Base-by-base conservation (phyloP, 495 filamentous ascomycete genomes). In the Chlorociboria aeruginascens region DNA sequence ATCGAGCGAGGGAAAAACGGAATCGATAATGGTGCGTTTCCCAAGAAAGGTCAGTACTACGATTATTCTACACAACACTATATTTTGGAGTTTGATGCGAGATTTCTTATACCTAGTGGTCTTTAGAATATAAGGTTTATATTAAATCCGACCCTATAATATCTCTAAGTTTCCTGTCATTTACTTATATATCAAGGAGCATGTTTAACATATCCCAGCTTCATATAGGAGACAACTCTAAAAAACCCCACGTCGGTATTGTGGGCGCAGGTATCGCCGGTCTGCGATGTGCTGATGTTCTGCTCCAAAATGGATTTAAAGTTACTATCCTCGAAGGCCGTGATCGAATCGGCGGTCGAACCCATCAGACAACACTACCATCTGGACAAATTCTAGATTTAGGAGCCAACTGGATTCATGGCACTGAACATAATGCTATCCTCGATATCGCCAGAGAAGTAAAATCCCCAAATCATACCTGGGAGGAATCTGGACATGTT, bases 341-440 rank as follows among this genome's bases (percentile, higher is more conserved):
- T 46, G 69, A 89, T 65, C 74, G 92, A 29, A 63, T 94, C 46
- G 92, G 92, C 8, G 92, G 92, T 7, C 75, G 90, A 48, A 77
- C 94, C 64, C 65, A 66, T 40, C 74, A 77, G 53, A 57, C 64
- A 34, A 58, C 48, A n/a, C 58, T 76, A 0, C 63, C 70, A 3
- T 67, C 67, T 16, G 71, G 67, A 7, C 68, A 73, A 13, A 49
- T 70, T n/a, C 61, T 74, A 10, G 69, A 72, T 55, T 83, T 86
- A 16, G 90, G 90, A 6, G 82, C 90, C 7, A 97, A 96, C 59
- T 96, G 90, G 90, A 93, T 95, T 25, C 90, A 97, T 62, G 92
- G 92, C 32, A 83, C 84, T 0, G 73, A 80, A 1, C 65, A 83
- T 41, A 98, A 95, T 59, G 89, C 92, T 6, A 89, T 98, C 16